A percentile compares a stretch with the other conserved stretches of the same genome.
Conservation (phyloP, 1,284 basidiomycete species). For the Ceratobasidium sp. region DNA sequence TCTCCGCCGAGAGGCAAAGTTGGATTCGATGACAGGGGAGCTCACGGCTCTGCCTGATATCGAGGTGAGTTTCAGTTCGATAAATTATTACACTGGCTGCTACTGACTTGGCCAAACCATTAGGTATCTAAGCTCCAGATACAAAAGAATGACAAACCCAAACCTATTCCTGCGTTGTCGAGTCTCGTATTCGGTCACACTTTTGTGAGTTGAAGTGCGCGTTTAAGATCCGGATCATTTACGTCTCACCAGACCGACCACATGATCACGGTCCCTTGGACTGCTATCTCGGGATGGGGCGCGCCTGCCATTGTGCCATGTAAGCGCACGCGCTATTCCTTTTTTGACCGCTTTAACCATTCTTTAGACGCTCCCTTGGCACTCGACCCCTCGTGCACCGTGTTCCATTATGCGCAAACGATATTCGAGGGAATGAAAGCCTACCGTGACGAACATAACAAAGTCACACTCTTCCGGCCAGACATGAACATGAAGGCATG, state of each 20-base stretch:
- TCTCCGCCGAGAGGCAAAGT: neutral
- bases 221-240: constrained; percentile 20
- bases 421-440: constrained; percentile 98
- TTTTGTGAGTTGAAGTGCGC: constrained; percentile 58
- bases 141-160: constrained; percentile 57
- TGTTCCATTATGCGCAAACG: constrained; percentile 92
- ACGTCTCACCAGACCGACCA: constrained; percentile 72
- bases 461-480: constrained; percentile 89
- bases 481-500: constrained; percentile 92
- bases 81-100: constrained; percentile 7
- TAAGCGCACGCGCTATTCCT: constrained; percentile 49
- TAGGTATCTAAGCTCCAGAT: constrained; percentile 61
- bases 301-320: constrained; percentile 85
- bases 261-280: constrained; percentile 90
- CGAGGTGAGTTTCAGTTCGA: constrained; percentile 49
- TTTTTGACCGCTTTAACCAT: constrained; percentile 5
- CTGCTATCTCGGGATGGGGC: constrained; percentile 76
- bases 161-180: constrained; percentile 59
- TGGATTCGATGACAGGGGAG: constrained; percentile 58
- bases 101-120: neutral
- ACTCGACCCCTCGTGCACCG: constrained; percentile 84
- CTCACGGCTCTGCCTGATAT: constrained; percentile 54
- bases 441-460: constrained; percentile 80
- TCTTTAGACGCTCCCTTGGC: constrained; percentile 70
- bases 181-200: constrained; percentile 70